phyloP scores from a whole-genome alignment of 1,284 basidiomycete genomes.

The Ustilago nuda region DNA sequence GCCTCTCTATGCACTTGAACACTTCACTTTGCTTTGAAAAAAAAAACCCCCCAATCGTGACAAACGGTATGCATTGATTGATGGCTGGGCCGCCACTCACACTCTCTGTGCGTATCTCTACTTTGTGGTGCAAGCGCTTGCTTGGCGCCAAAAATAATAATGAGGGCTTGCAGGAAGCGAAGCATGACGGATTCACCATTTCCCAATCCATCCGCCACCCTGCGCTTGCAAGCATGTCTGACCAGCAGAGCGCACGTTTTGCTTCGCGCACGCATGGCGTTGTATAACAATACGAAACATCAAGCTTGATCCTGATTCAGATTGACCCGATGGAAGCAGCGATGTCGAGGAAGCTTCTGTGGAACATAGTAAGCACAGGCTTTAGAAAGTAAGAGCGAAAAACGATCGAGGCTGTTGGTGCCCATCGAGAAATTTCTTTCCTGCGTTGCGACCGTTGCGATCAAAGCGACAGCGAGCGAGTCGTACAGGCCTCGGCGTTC shows the following conservation, averaged over 20 bases:
- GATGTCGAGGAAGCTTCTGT: constrained; percentile 1
- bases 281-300: neutral
- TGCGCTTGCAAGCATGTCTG: neutral
- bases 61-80: constrained; percentile 6
- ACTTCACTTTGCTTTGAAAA: constrained; percentile 1
- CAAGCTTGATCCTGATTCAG: constrained; percentile 2
- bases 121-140: constrained; percentile 1
- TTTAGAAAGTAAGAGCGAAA: neutral
- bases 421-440: constrained; percentile 1
- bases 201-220: constrained; percentile 1
- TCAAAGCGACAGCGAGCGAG: neutral
- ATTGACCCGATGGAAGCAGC: neutral
- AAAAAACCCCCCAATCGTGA: constrained; percentile 7
- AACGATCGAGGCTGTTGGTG: neutral
- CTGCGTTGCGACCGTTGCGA: neutral
- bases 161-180: constrained; percentile 1
- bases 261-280: neutral
- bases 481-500: constrained; percentile 27
- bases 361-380: neutral
- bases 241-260: neutral
- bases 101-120: neutral
- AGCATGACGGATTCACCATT: neutral
- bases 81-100: neutral
- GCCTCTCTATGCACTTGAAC: neutral
- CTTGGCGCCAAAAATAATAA: neutral